Evolutionary conservation across 495 filamentous ascomycete species (phyloP).

Genomic region (Neohortaea acidophila): DNA sequence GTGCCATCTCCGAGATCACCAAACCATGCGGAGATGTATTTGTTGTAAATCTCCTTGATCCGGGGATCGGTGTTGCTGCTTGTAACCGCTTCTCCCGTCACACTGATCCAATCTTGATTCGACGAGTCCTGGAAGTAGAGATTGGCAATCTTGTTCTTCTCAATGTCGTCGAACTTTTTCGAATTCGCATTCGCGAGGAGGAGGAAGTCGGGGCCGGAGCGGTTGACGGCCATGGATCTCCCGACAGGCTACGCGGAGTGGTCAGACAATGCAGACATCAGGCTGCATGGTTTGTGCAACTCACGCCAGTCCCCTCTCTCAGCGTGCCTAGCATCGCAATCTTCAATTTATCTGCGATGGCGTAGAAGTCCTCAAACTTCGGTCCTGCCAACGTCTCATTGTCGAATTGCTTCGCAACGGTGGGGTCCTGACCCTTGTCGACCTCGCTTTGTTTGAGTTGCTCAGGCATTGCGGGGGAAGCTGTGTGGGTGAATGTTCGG

Average conservation of each 20-base stretch:
- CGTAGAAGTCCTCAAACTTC: constrained; percentile 26
- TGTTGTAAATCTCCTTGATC: constrained; percentile 30
- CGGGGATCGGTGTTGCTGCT: constrained; percentile 25
- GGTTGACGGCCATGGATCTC: constrained; percentile 32
- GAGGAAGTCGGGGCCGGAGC: constrained; percentile 31
- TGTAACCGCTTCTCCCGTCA: constrained; percentile 24
- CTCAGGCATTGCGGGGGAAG: constrained; percentile 22
- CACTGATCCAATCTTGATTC: constrained; percentile 29
- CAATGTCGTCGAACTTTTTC: constrained; percentile 30
- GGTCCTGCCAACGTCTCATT: constrained; percentile 17
- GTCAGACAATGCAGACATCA: no score
- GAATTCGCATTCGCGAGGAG: constrained; percentile 33
- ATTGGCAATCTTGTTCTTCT: constrained; percentile 21
- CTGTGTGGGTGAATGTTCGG: constrained; percentile 5
- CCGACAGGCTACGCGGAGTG: constrained; percentile 21
- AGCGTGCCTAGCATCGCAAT: constrained; percentile 24
- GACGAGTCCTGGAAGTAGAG: constrained; percentile 30
- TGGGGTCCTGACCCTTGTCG: constrained; percentile 22
- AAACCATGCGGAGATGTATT: constrained; percentile 28
- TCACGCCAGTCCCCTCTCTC: constrained; percentile 20
- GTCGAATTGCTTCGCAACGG: constrained; percentile 26
- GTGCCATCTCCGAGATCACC: constrained; percentile 32
- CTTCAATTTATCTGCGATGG: constrained; percentile 23
- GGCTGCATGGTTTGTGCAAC: no score
- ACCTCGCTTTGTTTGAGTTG: constrained; percentile 20